Conservation (phyloP, 2,329 filamentous ascomycete genomes). For the Magnaporthiopsis incrustans region DNA sequence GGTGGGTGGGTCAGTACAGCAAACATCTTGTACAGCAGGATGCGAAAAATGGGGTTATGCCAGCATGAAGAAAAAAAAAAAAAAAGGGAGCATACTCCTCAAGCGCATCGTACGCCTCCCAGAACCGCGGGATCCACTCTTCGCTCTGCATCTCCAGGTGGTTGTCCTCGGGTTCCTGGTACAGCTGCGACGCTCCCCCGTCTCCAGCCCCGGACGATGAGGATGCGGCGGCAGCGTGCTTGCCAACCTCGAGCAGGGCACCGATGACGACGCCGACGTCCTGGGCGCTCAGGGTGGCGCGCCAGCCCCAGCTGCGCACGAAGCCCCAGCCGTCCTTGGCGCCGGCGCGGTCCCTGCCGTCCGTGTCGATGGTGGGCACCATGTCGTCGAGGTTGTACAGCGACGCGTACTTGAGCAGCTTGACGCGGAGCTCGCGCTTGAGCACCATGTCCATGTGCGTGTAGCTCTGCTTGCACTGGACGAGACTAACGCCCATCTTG, state of each 20-base stretch:
- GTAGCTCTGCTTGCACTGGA: slow-evolving; percentile 91
- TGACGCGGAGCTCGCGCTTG: slow-evolving; percentile 71
- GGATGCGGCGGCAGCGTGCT: slow-evolving; percentile 31
- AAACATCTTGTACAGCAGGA: slow-evolving; percentile 18
- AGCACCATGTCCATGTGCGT: slow-evolving; percentile 98
- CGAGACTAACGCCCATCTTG: slow-evolving; percentile 94
- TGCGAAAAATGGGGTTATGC: slow-evolving; percentile 5
- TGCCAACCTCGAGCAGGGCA: slow-evolving; percentile 87
- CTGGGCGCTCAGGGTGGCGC: slow-evolving; percentile 83
- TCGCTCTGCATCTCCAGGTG: slow-evolving; percentile 46
- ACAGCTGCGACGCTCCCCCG: slow-evolving; percentile 25
- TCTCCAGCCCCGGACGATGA: slow-evolving; percentile 21
- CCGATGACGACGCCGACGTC: slow-evolving; percentile 92
- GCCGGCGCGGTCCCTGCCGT: slow-evolving; percentile 59
- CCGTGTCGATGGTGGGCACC: slow-evolving; percentile 69
- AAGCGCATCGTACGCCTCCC: slow-evolving; percentile 65
- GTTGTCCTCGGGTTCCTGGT: slow-evolving; percentile 38
- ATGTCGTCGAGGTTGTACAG: slow-evolving; percentile 91
- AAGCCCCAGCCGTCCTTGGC: slow-evolving; percentile 94
- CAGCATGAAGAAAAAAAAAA: not conserved
- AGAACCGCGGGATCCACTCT: slow-evolving; percentile 60
- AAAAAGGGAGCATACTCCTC: slow-evolving; percentile 59
- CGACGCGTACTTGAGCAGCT: slow-evolving; percentile 83
- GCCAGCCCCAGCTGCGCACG: slow-evolving; percentile 95
- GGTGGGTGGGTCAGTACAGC: slow-evolving; percentile 27